These are phyloP conservation scores for Trametes cingulata DNA, from an alignment of 768 basidiomycete species.

Conservation along the genomic window DNA sequence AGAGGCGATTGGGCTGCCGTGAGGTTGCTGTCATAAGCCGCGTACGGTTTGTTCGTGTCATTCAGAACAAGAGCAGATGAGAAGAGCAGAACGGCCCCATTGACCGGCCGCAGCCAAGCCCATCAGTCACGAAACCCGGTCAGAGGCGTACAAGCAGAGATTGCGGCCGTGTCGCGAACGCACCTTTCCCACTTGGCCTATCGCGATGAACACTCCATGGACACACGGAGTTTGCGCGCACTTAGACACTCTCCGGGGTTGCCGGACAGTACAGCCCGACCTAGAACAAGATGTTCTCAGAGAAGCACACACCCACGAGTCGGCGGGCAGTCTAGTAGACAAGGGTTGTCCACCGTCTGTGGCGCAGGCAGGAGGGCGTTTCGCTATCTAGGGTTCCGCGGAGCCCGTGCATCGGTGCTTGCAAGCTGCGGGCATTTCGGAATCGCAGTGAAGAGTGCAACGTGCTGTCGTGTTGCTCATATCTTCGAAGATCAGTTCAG, in stretches of 20 bases:
- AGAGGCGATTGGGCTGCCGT: slow-evolving; percentile 9
- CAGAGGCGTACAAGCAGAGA: neutral
- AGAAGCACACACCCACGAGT: neutral
- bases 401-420: neutral
- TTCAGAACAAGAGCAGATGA: neutral
- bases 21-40: neutral
- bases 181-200: slow-evolving; percentile 1
- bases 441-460: neutral
- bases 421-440: neutral
- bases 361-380: neutral
- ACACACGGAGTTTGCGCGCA: slow-evolving; percentile 5
- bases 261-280: neutral
- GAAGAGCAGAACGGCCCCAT: neutral
- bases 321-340: neutral
- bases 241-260: neutral
- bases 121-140: neutral
- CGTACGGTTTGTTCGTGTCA: neutral
- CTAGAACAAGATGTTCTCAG: neutral
- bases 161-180: neutral
- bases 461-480: neutral
- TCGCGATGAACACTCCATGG: neutral
- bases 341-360: neutral
- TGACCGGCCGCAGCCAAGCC: slow-evolving; percentile 1
- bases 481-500: too few relatives aligned
- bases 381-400: neutral